Conservation (phyloP, 164 flowering plant species). For the Kingdonia uniflora region DNA sequence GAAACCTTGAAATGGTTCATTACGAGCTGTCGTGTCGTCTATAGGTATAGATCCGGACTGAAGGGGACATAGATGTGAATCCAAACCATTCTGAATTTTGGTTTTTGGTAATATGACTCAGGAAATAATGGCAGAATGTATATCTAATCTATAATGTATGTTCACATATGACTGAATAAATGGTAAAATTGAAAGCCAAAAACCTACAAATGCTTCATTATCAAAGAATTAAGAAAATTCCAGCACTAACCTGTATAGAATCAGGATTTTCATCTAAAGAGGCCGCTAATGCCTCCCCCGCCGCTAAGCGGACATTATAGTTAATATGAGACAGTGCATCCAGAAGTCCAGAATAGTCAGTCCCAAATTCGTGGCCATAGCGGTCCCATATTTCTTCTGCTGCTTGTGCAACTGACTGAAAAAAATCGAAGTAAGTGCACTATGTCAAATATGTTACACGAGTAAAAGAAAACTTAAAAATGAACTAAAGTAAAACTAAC, state of each 20-base stretch:
- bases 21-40: no score
- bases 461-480: background rate
- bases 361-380: conserved; percentile 78
- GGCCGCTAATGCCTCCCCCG: conserved; percentile 92
- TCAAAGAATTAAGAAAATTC: background rate
- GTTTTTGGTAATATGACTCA: no score
- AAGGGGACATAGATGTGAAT: no score
- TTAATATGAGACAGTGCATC: conserved; percentile 77
- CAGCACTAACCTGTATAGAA: conserved; percentile 55
- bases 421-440: background rate
- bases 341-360: conserved; percentile 72
- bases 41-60: no score
- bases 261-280: conserved; percentile 93
- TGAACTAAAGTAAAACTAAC: no score
- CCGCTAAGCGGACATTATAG: conserved; percentile 82
- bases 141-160: no score
- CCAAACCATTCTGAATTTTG: no score
- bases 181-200: no score
- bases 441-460: background rate
- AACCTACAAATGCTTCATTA: no score
- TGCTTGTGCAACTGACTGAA: conserved; percentile 81
- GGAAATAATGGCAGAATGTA: no score
- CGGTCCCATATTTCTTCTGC: conserved; percentile 97
- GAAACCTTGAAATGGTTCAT: conserved; percentile 2
- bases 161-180: no score